Evolutionary conservation across 192 early-diverging fungal genomes (phyloP), one percentile per base, ranked within the genome.

Genomic region (Gaertneriomyces sp.): DNA sequence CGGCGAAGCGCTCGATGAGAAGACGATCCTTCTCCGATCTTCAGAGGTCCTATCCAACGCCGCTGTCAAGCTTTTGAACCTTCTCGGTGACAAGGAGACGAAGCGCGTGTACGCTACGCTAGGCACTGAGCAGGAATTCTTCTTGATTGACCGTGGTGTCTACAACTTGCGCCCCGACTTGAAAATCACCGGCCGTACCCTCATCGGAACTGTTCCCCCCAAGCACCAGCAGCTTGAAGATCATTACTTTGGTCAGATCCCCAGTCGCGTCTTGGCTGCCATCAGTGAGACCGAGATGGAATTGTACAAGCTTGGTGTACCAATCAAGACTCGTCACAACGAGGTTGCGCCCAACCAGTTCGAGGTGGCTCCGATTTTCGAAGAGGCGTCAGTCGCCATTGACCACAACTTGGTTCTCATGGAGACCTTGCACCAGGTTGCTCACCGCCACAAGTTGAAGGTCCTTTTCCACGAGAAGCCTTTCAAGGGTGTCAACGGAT

Each of bases 221-320:
- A 91, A 93, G 73, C 94, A 97, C 77, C 96, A 99, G 82, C 96
- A 99, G 84, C 83, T 99, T 67, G 96, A 99, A 76, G 96, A 99
- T 78, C 96, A 99, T 82, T 99, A 99, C 88, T 99, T 99, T 84
- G 96, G 96, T 44, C 89, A 89, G 66, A 94, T 98, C 60, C 96
- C 96, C 53, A 84, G 89, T 59, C 89, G 92, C 70, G 93, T 97
- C 38, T 81, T 98, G 72, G 87, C 90, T 54, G 80, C 87, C 64
- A 92, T 98, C 76, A 90, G 89, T 71, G 96, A 98, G 81, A 74
- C 87, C 61, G 96, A 98, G 78, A 83, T 95, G 50, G 96, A 98
- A 81, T 86, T 94, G 61, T 88, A 88, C 78, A 85, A 86, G 60
- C 87, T 98, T 60, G 96, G 96, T 76, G 92, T 95, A 20, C 96